phyloP scores from a whole-genome alignment of 768 basidiomycete genomes.

The Tulasnella sp. region DNA sequence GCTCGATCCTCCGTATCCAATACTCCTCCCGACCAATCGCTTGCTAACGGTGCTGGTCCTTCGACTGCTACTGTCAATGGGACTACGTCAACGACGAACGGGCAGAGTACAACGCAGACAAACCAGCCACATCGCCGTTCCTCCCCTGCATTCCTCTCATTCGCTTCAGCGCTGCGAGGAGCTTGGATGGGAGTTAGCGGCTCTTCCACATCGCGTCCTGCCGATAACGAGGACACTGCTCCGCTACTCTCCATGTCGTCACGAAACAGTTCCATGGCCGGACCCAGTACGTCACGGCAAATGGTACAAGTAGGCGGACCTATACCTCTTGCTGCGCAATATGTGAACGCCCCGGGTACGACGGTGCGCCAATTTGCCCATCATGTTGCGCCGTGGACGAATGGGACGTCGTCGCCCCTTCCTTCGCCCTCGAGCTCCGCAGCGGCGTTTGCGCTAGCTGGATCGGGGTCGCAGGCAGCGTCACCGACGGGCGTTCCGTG shows the following conservation, averaged over 20 bases:
- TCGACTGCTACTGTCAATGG: too few relatives aligned
- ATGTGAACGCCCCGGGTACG: background rate
- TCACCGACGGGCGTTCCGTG: background rate
- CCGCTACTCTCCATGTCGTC: too few relatives aligned
- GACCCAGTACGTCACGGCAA: background rate
- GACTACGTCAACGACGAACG: too few relatives aligned
- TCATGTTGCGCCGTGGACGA: background rate
- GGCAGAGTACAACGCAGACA: too few relatives aligned
- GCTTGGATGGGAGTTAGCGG: conserved; percentile 2
- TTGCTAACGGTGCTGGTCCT: too few relatives aligned
- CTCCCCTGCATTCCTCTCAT: background rate
- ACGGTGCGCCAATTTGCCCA: background rate
- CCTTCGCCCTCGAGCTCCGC: conserved; percentile 14
- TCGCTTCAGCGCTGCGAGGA: background rate
- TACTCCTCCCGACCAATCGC: too few relatives aligned
- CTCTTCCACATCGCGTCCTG: background rate
- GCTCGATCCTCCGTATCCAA: background rate
- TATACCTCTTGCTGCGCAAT: background rate
- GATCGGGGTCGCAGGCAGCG: background rate
- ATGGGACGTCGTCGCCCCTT: background rate
- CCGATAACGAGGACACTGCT: too few relatives aligned
- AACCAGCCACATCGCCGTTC: background rate
- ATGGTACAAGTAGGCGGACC: background rate
- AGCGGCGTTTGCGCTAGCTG: conserved; percentile 6
- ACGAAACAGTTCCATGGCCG: background rate